These are phyloP conservation scores for Baudoinia panamericana DNA, from an alignment of 495 filamentous ascomycete species.

Conservation along the genomic window DNA sequence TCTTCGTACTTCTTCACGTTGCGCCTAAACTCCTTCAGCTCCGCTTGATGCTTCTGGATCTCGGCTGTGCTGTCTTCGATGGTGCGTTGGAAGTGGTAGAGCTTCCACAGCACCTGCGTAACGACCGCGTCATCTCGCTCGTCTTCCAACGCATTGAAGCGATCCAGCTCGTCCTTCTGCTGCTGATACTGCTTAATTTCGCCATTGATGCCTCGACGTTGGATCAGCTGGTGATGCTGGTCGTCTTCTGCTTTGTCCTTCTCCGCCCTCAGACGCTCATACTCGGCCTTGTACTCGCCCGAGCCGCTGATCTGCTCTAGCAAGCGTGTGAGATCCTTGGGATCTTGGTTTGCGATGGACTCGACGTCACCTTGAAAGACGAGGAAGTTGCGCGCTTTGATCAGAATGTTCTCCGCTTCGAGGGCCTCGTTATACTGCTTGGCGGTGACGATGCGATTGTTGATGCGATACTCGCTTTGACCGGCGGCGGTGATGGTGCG, in stretches of 20 bases:
- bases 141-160: constrained; percentile 72
- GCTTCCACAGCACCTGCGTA: constrained; percentile 90
- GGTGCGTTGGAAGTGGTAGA: constrained; percentile 85
- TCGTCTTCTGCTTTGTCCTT: constrained; percentile 78
- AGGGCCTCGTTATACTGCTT: constrained; percentile 88
- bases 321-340: constrained; percentile 81
- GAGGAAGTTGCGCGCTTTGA: constrained; percentile 94
- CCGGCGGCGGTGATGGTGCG: constrained; percentile 80
- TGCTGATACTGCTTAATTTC: constrained; percentile 96
- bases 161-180: constrained; percentile 92
- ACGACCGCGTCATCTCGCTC: constrained; percentile 88
- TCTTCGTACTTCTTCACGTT: constrained; percentile 75
- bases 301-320: constrained; percentile 98
- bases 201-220: constrained; percentile 86
- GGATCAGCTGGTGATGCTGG: constrained; percentile 70
- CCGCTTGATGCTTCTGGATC: constrained; percentile 89
- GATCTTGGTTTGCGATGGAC: constrained; percentile 88
- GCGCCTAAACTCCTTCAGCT: constrained; percentile 84
- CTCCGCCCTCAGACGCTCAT: constrained; percentile 75
- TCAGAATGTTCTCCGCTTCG: constrained; percentile 88
- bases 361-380: constrained; percentile 99
- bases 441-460: constrained; percentile 75
- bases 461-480: constrained; percentile 91
- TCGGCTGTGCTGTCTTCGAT: constrained; percentile 85
- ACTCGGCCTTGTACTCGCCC: constrained; percentile 88